Base-by-base conservation (phyloP, 129 eudicot species). In the carrot (Daucus carota) region DNA sequence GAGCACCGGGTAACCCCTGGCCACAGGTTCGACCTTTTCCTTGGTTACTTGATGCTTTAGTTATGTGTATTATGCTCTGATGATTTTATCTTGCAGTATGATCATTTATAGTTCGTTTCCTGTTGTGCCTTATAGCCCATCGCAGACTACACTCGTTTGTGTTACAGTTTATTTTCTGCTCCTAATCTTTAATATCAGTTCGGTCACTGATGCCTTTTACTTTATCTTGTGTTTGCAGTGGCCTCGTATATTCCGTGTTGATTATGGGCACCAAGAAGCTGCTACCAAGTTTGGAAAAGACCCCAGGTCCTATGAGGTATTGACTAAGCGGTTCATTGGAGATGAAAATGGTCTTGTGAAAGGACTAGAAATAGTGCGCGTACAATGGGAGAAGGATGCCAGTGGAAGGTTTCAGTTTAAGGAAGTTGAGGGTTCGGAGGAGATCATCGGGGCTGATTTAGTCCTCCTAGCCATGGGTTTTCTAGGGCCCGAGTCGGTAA, bases 1-100 rank as follows among this genome's bases (percentile, higher is more conserved):
- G 97, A 80, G 99, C 97, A 67, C 91, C 97, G 3, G 97, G 96
- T 77, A 95, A 95, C 78, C 99, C 99, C 34, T 95, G 99, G 99
- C 99, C 99, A 44, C 99, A 95, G 97, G 99, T 95, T 62, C 42
- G 82, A 36, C 17, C 72, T 36, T 38, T 68, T 32, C 36, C 76
- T 48, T 7, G 74, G 36, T 1, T 45, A 14, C 26, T 44, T 72
- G 75, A 28, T 26, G 38, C 15, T 57, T 13, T 57, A 10, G 15
- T 57, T 57, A 4, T 57, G 16, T 57, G 12, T 1, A 57, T n/a
- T 28, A 62, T 28, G 17, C 36, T 28, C 8, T 0, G 63, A 32
- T 28, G 31, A 34, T n/a, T 40, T 41, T 12, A 12, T 70, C 8
- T 41, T n/a, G 50, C 16, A 41, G 10, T 40, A 2, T 40, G 28